Conservation (phyloP, 768 basidiomycete genomes). For the Lactifluus echinatus region DNA sequence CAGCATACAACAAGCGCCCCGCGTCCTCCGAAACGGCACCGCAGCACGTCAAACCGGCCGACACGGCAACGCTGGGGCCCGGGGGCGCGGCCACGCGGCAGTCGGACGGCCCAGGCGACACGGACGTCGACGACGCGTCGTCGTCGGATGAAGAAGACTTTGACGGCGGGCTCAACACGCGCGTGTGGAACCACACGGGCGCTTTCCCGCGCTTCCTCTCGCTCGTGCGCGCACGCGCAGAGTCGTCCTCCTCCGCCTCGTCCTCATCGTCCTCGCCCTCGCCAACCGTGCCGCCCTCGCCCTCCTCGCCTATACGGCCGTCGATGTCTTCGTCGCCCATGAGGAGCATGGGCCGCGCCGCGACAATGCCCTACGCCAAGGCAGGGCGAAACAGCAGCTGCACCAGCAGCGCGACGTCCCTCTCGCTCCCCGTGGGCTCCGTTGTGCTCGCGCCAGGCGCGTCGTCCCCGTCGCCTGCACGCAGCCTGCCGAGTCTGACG, state of each 20-base stretch:
- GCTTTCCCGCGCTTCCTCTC: constrained; percentile 26
- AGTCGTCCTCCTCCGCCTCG: constrained; percentile 13
- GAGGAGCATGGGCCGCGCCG: background rate
- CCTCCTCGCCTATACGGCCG: constrained; percentile 2
- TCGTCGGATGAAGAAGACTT: constrained; percentile 14
- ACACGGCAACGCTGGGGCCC: background rate
- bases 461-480: constrained; percentile 9
- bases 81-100: background rate
- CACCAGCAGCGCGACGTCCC: constrained; percentile 5
- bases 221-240: constrained; percentile 17
- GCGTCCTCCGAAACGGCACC: background rate
- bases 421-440: background rate
- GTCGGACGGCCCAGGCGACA: constrained; percentile 1
- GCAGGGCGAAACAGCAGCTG: background rate
- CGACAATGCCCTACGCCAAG: constrained; percentile 5
- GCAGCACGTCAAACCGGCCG: background rate
- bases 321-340: constrained; percentile 4
- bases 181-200: constrained; percentile 24
- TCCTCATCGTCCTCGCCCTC: constrained; percentile 1
- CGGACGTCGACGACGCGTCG: constrained; percentile 4
- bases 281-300: constrained; percentile 8
- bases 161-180: constrained; percentile 22
- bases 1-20: constrained; percentile 7
- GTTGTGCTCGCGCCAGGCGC: background rate
- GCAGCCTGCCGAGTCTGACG: constrained; percentile 14